These are phyloP conservation scores for Carpinus fangiana DNA, from an alignment of 306 rosid genomes.

Conservation along the genomic window DNA sequence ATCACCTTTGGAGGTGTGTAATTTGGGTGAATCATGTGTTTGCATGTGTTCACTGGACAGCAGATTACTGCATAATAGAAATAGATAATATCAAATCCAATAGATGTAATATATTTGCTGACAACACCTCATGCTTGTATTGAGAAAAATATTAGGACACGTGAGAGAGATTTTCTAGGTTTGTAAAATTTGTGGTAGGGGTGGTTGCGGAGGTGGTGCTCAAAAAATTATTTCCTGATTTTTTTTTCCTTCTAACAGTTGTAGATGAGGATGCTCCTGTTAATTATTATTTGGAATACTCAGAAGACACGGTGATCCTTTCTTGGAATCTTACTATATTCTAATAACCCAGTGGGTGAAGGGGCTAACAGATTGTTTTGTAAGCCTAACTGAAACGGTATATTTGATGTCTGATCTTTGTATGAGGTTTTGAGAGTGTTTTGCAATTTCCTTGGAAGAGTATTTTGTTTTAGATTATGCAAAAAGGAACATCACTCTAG, in stretches of 20 bases:
- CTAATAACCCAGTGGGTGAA: neutral
- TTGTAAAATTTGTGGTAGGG: neutral
- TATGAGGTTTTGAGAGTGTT: neutral
- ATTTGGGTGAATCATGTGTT: neutral
- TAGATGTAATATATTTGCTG: neutral
- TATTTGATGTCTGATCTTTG: neutral
- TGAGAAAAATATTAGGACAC: neutral
- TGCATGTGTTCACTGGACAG: neutral
- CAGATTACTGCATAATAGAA: no score
- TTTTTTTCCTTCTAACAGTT: neutral
- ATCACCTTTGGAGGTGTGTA: neutral
- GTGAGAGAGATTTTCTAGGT: neutral
- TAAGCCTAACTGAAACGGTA: neutral
- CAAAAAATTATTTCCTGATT: no score
- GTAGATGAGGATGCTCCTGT: neutral
- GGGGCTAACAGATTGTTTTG: neutral
- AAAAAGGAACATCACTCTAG: neutral
- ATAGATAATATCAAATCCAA: no score
- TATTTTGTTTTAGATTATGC: neutral
- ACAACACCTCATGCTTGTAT: neutral
- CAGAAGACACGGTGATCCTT: neutral
- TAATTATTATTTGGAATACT: neutral
- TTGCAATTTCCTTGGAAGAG: neutral
- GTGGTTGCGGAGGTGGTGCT: neutral
- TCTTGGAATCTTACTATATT: neutral